Conservation (phyloP, 495 filamentous ascomycete genomes). For the Penicillium malachiteum region DNA sequence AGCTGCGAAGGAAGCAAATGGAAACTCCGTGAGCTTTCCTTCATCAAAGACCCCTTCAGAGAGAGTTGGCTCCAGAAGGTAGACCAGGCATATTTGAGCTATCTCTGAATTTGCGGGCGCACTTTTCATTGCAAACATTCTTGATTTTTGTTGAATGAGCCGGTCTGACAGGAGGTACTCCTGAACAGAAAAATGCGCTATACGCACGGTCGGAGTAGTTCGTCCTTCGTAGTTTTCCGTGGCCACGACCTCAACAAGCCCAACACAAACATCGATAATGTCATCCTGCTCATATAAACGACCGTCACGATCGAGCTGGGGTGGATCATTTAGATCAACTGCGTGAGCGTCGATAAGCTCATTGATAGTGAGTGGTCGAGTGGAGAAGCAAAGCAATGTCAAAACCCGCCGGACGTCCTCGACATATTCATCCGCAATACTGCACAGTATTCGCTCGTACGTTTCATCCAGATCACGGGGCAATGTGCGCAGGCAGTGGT, state of each 20-base stretch:
- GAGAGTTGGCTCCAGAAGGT: slow-evolving; percentile 29
- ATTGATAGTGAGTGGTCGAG: slow-evolving; percentile 24
- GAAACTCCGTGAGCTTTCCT: slow-evolving; percentile 15
- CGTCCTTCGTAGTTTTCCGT: background rate
- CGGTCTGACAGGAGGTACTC: slow-evolving; percentile 42
- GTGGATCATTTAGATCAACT: slow-evolving; percentile 21
- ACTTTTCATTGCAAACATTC: slow-evolving; percentile 19
- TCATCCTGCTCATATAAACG: slow-evolving; percentile 21
- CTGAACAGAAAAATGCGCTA: slow-evolving; percentile 42
- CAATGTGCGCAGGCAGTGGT: slow-evolving; percentile 27
- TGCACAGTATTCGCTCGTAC: slow-evolving; percentile 34
- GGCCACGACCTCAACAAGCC: slow-evolving; percentile 25
- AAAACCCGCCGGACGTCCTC: slow-evolving; percentile 29
- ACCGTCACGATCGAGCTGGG: slow-evolving; percentile 21
- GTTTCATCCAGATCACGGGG: slow-evolving; percentile 37
- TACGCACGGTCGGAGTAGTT: slow-evolving; percentile 13
- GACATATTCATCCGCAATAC: slow-evolving; percentile 21
- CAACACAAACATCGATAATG: slow-evolving; percentile 28
- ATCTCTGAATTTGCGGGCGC: slow-evolving; percentile 26
- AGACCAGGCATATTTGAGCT: slow-evolving; percentile 30
- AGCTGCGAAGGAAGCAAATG: slow-evolving; percentile 29
- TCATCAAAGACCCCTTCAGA: slow-evolving; percentile 5
- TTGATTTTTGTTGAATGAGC: slow-evolving; percentile 24
- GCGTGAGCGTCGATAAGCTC: slow-evolving; percentile 33
- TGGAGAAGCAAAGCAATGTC: slow-evolving; percentile 31